Percentiles rank a stretch among this genome's conserved stretches.
These are phyloP conservation scores for Saussurea involucrata DNA, from an alignment of 129 eudicot genomes.

Conservation along the genomic window DNA sequence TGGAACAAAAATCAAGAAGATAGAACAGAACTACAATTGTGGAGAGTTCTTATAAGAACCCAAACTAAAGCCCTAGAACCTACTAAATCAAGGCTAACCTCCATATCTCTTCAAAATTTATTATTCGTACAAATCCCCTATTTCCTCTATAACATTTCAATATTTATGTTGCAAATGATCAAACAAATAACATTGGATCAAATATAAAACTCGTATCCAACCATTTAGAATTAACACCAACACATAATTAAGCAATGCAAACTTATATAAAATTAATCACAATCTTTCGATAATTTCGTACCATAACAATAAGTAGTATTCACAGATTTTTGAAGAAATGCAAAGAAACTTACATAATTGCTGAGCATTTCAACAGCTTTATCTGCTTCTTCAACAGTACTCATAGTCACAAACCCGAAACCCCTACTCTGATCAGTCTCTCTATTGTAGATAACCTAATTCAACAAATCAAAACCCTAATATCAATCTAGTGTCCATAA, in stretches of 20 bases:
- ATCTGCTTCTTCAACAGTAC: constrained; percentile 84
- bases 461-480: not conserved
- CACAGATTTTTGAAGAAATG: not conserved
- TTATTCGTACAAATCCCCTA: not conserved
- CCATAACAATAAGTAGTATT: not conserved
- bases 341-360: constrained; percentile 50
- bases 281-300: not conserved
- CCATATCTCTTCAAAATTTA: not conserved
- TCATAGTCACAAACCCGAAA: constrained; percentile 87
- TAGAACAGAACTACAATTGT: too few relatives aligned
- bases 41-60: too few relatives aligned
- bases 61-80: too few relatives aligned
- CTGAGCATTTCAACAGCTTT: constrained; percentile 62
- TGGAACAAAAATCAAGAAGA: too few relatives aligned
- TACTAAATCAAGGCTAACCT: not conserved
- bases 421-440: constrained; percentile 81
- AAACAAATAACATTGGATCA: not conserved
- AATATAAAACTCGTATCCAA: not conserved
- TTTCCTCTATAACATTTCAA: not conserved
- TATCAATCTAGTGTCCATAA: not conserved
- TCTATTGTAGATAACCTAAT: constrained; percentile 74
- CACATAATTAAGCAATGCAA: not conserved
- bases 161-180: not conserved
- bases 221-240: not conserved
- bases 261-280: not conserved